A percentile compares a stretch with the other conserved stretches of the same genome.
Conservation (phyloP, 2,329 filamentous ascomycete species). For the Alternaria brassicae region DNA sequence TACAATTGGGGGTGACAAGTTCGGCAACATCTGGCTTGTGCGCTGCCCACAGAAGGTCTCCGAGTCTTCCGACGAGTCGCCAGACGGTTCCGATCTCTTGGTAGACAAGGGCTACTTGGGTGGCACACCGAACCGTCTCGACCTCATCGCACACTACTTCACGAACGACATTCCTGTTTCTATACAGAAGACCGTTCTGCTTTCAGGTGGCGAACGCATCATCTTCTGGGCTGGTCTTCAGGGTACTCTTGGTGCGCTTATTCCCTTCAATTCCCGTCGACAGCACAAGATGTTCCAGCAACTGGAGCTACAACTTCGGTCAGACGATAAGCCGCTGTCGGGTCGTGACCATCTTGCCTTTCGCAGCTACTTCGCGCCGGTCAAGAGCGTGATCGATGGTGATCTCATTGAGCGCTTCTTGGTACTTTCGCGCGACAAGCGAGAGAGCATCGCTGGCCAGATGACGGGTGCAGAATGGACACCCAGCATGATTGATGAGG, state of each 20-base stretch:
- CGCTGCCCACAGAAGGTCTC: slow-evolving; percentile 86
- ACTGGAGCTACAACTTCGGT: slow-evolving; percentile 85
- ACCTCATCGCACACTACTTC: slow-evolving; percentile 87
- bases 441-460: slow-evolving; percentile 93
- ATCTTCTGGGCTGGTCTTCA: slow-evolving; percentile 94
- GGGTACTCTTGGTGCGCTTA: slow-evolving; percentile 90
- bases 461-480: slow-evolving; percentile 73
- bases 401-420: slow-evolving; percentile 94
- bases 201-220: slow-evolving; percentile 90
- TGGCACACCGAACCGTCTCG: slow-evolving; percentile 83
- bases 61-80: slow-evolving; percentile 89
- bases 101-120: slow-evolving; percentile 91
- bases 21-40: slow-evolving; percentile 93
- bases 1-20: slow-evolving; percentile 93
- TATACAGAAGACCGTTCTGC: slow-evolving; percentile 85
- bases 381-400: slow-evolving; percentile 96
- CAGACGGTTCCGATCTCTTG: slow-evolving; percentile 85
- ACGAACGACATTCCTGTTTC: slow-evolving; percentile 91
- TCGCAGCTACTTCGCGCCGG: slow-evolving; percentile 91
- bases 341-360: slow-evolving; percentile 97
- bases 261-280: slow-evolving; percentile 89
- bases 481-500: slow-evolving; percentile 92
- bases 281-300: slow-evolving; percentile 98
- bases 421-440: slow-evolving; percentile 83
- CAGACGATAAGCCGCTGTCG: slow-evolving; percentile 78